Percentiles rank a stretch among this genome's conserved stretches.
These are phyloP conservation scores for Carpinus fangiana DNA, from an alignment of 306 rosid species.

Conservation along the genomic window DNA sequence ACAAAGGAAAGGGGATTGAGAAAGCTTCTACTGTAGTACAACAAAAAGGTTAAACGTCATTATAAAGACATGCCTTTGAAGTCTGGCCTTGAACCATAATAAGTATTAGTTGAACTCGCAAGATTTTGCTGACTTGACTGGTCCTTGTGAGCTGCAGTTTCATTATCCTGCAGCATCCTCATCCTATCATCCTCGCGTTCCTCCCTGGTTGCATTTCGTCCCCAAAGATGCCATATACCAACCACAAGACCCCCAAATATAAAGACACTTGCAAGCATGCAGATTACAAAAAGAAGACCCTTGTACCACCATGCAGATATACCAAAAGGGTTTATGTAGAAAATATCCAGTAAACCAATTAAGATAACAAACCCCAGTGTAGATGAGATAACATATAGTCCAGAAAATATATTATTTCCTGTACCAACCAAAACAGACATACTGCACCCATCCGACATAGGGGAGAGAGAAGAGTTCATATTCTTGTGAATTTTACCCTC, in stretches of 20 bases:
- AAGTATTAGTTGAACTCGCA: slow-evolving; percentile 34
- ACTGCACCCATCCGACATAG: slow-evolving; percentile 39
- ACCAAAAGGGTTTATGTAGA: slow-evolving; percentile 60
- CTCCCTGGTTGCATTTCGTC: slow-evolving; percentile 29
- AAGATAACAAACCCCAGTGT: slow-evolving; percentile 60
- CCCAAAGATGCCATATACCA: slow-evolving; percentile 77
- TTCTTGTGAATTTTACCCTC: slow-evolving; percentile 55
- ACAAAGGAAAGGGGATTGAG: background rate
- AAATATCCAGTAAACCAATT: slow-evolving; percentile 46
- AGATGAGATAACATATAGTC: slow-evolving; percentile 74
- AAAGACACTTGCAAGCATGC: slow-evolving; percentile 69
- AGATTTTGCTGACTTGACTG: slow-evolving; percentile 21
- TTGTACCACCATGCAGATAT: slow-evolving; percentile 76
- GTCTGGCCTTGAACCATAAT: slow-evolving; percentile 78
- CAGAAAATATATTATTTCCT: slow-evolving; percentile 76
- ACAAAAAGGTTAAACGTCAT: background rate
- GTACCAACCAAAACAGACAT: slow-evolving; percentile 86
- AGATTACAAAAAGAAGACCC: slow-evolving; percentile 60
- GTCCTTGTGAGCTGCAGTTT: slow-evolving; percentile 25
- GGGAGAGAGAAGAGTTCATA: slow-evolving; percentile 43
- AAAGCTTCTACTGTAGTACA: background rate
- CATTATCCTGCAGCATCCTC: slow-evolving; percentile 27
- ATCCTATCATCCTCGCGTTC: slow-evolving; percentile 16
- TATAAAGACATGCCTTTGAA: slow-evolving; percentile 53
- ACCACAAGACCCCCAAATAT: slow-evolving; percentile 78